Evolutionary conservation across 352 stramenopile genomes (phyloP), one percentile per base, ranked within the genome.

Genomic region (Phytophthora constricta): DNA sequence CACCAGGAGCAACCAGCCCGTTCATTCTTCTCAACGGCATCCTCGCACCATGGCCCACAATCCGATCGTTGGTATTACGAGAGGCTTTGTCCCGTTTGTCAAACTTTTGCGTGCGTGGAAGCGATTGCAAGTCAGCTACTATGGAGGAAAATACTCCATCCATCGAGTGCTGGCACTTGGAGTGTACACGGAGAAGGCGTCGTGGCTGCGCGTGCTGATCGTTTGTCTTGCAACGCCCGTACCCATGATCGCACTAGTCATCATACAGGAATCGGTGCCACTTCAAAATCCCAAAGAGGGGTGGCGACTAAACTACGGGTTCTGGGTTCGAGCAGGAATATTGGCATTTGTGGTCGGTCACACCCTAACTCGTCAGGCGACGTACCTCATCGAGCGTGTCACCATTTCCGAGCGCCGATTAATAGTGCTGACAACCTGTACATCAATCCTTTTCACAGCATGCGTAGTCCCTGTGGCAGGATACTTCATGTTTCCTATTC

Each of bases 321-420:
- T 62, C 22, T 69, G 53, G 61, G 53, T 57, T 26, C 61, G 61
- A 19, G 45, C 47, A 3, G 52, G 34, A n/a, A 16, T 63, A 2
- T 22, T 63, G 16, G 31, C 26, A 8, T 31, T 33, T 45, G 49
- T 56, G 9, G 49, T 49, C 27, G 19, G 28, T n/a, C 42, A 23
- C 22, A 41, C 56, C 13, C 11, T 68, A 13, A 62, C 61, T 5
- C 25, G 46, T 2, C 52, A 68, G 49, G 52, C 61, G 13, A 57
- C 52, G n/a, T 62, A 68, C 19, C 54, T 68, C n/a, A 57, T 68
- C 16, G 45, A 58, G 33, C 45, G 53, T 8, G 26, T 68, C 20
- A 28, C 22, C 2, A 57, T 53, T 5, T 43, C 61, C 2, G 28
- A 19, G 19, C 1, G 27, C 16, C 52, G 34, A 16, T n/a, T 53